Evolutionary conservation across 768 basidiomycete species (phyloP), one percentile per base, ranked within the genome.

Genomic region (Tylopilus sp.): DNA sequence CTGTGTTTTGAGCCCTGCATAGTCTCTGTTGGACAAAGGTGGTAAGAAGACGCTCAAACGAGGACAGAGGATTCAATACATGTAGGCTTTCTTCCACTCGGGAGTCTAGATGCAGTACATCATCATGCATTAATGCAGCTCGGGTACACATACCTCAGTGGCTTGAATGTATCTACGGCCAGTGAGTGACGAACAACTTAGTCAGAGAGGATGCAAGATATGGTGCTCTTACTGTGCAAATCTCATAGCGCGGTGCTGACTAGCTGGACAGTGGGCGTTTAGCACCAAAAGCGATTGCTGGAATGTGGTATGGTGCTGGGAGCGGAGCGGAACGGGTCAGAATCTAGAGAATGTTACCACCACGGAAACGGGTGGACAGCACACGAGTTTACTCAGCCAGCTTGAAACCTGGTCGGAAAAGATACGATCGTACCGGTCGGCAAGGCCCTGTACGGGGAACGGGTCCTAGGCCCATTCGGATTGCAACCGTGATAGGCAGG

Each of bases 1-100:
- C 13, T 75, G 73, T 55, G 80, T 84, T 68, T 90, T 90, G 15
- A 91, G 78, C 9, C 76, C 79, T 2, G 78, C 77, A 60, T 91
- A 91, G 64, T 91, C 81, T 63, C 88, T 91, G 56, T 31, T 33
- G 28, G 23, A 25, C 17, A 25, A 39, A 40, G 8, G 6, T 21
- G 39, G 51, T 53, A 23, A 57, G 54, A 5, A 20, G 18, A 6
- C 5, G 23, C 10, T 20, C 6, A 15, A 35, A 44, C n/a, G 31
- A 46, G 22, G 8, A 12, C 4, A 23, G 23, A 26, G 8, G 44
- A 46, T 23, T 18, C 45, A 40, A 50, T 55, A 70, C 69, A 69
- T 70, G 47, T 70, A 69, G 25, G 67, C 69, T 31, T 56, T 63
- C 44, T 65, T 59, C 67, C 67, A 91, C 68, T 90, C 88, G 2